These are phyloP conservation scores for Hamamelis virginiana DNA, from an alignment of 164 flowering plant species.

Conservation along the genomic window DNA sequence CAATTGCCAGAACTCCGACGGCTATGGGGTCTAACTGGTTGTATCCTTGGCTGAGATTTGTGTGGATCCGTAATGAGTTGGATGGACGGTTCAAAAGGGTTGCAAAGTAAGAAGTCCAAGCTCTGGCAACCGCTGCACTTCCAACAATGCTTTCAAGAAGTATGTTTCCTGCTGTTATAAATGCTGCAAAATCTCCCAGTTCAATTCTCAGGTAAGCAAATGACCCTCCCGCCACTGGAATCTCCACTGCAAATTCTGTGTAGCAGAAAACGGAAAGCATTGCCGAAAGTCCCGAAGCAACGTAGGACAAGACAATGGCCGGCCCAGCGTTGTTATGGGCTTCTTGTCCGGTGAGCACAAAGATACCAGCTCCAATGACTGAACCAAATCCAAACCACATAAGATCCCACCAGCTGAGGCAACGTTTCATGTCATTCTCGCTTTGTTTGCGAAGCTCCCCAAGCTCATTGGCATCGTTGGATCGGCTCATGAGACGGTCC, in stretches of 20 bases:
- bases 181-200: slow-evolving; percentile 68
- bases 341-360: slow-evolving; percentile 71
- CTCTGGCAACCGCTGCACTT: slow-evolving; percentile 61
- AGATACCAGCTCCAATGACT: slow-evolving; percentile 62
- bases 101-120: slow-evolving; percentile 76
- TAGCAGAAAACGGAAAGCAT: slow-evolving; percentile 79
- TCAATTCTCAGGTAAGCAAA: slow-evolving; percentile 72
- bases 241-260: slow-evolving; percentile 66
- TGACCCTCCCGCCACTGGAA: slow-evolving; percentile 71
- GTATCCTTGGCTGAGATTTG: slow-evolving; percentile 37
- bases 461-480: slow-evolving; percentile 47
- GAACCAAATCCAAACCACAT: slow-evolving; percentile 66
- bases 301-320: slow-evolving; percentile 62
- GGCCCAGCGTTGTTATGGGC: slow-evolving; percentile 61
- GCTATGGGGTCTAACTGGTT: slow-evolving; percentile 64
- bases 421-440: slow-evolving; percentile 56
- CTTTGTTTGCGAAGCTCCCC: slow-evolving; percentile 36
- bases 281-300: slow-evolving; percentile 64
- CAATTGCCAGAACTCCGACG: slow-evolving; percentile 34
- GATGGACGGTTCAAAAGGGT: slow-evolving; percentile 39
- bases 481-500: slow-evolving; percentile 48
- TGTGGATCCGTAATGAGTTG: slow-evolving; percentile 43
- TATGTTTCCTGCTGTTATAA: slow-evolving; percentile 67
- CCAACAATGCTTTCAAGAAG: slow-evolving; percentile 62
- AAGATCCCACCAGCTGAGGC: slow-evolving; percentile 73